phyloP scores from a whole-genome alignment of 208 protist species.

The Porcisia hertigi region DNA sequence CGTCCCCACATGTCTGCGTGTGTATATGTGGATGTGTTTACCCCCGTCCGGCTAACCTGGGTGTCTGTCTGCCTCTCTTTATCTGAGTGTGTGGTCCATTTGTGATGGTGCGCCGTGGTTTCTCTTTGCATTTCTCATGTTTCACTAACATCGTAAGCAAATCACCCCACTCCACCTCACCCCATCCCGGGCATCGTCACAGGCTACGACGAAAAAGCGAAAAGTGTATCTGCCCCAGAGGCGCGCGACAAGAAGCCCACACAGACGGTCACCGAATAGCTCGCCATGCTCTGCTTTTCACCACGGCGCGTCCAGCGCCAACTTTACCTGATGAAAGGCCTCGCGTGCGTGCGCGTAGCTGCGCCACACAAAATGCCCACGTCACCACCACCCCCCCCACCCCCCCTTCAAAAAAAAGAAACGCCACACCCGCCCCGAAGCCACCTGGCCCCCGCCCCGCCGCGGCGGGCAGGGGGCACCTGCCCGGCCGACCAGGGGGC shows the following conservation, averaged over 20 bases:
- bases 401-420: not conserved
- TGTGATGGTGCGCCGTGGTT: not conserved
- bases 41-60: too few relatives aligned
- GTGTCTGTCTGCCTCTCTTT: not conserved
- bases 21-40: not conserved
- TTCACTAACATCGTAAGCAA: slow-evolving; percentile 12
- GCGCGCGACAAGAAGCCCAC: not conserved
- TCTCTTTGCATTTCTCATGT: not conserved
- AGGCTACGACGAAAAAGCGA: not conserved
- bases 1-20: not conserved
- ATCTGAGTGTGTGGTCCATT: not conserved
- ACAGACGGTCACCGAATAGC: not conserved
- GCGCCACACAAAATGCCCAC: not conserved
- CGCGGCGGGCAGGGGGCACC: too few relatives aligned
- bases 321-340: not conserved
- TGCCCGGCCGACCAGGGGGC: too few relatives aligned
- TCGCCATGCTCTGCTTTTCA: not conserved
- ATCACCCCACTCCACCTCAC: not conserved
- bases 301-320: not conserved
- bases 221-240: not conserved
- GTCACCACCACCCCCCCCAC: not conserved
- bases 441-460: not conserved
- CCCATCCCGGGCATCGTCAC: too few relatives aligned
- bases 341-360: not conserved
- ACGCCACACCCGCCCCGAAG: not conserved